Base-by-base conservation (phyloP, 768 basidiomycete species). In the Chalciporus pseudorubinellus region DNA sequence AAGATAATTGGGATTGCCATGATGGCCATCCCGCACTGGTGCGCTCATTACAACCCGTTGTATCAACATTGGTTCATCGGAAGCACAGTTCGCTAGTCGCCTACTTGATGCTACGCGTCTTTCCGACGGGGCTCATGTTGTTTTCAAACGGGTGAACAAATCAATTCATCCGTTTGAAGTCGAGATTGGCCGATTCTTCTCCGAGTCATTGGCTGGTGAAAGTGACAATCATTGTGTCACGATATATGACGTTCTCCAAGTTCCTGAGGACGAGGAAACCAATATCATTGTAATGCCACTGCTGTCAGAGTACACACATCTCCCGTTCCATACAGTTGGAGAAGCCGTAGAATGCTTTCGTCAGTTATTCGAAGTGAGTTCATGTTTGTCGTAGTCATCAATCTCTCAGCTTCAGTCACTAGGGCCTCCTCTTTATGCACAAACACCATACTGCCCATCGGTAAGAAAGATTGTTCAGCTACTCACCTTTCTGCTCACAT, bases 241-340 rank as follows among this genome's bases (percentile, higher is more conserved):
- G 1, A 49, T 71, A 8, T 39, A 59, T n/a, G 67, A 67, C 29
- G 34, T 44, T 6, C 58, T 66, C n/a, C 33, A 11, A 13, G 52
- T 64, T 39, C 22, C 39, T 12, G 34, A 49, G 0, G 28, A 49
- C 0, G 44, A 48, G 0, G 20, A 61, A 31, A 10, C 9, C 3
- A 12, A 65, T 68, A 1, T 60, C 34, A 56, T 69, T 20, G 59
- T 65, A 18, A 72, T 70, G 64, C 73, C 72, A 3, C 51, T 68
- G 6, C 57, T 74, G 10, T 62, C 74, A 48, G n/a, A 20, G 0
- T 62, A 51, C 43, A 50, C n/a, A n/a, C 39, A 56, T 18, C 59
- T 59, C 10, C 56, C 33, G 4, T 69, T 70, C 43, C 51, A 60
- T 39, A 65, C 58, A 5, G 4, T 29, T 13, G 29, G 29, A 4